Percentiles rank a stretch among this genome's conserved stretches.
Conservation (phyloP, 1,139 yeast species). For the Diutina mesorugosa region DNA sequence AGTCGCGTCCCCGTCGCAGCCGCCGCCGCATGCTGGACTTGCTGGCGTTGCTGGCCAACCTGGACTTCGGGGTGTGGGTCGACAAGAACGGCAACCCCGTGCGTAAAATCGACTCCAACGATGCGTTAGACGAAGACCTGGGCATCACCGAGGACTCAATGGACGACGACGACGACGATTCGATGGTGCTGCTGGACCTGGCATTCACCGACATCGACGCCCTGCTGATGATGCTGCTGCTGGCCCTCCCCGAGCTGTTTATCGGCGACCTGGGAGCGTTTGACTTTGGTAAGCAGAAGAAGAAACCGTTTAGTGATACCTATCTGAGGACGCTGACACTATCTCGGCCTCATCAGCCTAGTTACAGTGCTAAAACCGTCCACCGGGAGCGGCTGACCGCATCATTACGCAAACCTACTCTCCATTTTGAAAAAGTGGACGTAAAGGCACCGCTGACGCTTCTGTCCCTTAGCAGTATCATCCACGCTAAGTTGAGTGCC, state of each 20-base stretch:
- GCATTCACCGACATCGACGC: conserved; percentile 2
- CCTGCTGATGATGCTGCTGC: conserved; percentile 3
- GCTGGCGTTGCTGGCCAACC: background rate
- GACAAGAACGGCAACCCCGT: background rate
- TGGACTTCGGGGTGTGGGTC: conserved; percentile 1
- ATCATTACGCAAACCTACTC: background rate
- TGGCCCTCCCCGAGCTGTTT: conserved; percentile 1
- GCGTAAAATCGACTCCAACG: background rate
- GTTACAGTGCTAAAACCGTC: background rate
- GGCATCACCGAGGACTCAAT: background rate
- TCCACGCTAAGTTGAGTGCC: conserved; percentile 21
- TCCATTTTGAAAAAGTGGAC: background rate
- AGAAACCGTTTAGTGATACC: background rate
- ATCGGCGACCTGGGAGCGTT: background rate
- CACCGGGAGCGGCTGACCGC: background rate
- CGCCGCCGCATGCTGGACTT: conserved; percentile 1
- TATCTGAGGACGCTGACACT: background rate
- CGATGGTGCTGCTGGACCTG: background rate
- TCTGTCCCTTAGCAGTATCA: conserved; percentile 10
- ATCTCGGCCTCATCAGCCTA: background rate
- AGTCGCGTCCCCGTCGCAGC: background rate
- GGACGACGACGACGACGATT: background rate
- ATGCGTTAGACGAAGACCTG: background rate
- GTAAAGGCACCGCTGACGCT: background rate
- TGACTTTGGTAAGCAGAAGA: background rate